These are phyloP conservation scores for Cystobasidium sp. DNA, from an alignment of 1,284 basidiomycete species.

Conservation along the genomic window DNA sequence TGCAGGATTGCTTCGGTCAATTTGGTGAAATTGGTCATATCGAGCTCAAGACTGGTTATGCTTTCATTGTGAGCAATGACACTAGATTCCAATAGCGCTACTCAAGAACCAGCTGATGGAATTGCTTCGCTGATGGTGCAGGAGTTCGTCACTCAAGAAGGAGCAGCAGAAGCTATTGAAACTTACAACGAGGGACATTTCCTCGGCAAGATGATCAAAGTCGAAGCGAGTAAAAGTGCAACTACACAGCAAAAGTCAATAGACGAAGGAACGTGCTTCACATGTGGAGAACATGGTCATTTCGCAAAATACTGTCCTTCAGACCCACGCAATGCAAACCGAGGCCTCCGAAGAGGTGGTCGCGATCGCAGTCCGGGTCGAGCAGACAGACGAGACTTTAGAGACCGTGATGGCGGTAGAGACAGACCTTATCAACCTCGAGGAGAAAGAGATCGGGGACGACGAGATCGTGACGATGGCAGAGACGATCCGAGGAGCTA, in stretches of 20 bases:
- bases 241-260: constrained; percentile 39
- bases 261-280: constrained; percentile 39
- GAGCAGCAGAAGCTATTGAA: constrained; percentile 51
- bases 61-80: constrained; percentile 50
- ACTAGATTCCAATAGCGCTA: neutral
- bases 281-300: constrained; percentile 40
- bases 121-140: constrained; percentile 29
- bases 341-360: neutral
- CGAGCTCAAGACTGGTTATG: constrained; percentile 52
- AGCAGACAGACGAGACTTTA: constrained; percentile 16
- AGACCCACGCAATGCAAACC: constrained; percentile 29
- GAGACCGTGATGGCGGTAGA: constrained; percentile 19
- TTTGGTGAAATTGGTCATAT: constrained; percentile 50
- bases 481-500: constrained; percentile 4
- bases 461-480: neutral
- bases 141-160: constrained; percentile 48
- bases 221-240: constrained; percentile 50
- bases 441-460: constrained; percentile 14
- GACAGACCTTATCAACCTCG: neutral
- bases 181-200: constrained; percentile 54
- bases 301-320: constrained; percentile 39
- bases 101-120: neutral
- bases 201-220: constrained; percentile 52
- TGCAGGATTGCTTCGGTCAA: constrained; percentile 53
- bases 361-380: constrained; percentile 6